Percentiles rank a stretch among this genome's conserved stretches.
phyloP scores from a whole-genome alignment of 2,329 filamentous ascomycete genomes.

The Trichoderma citrinoviride region DNA sequence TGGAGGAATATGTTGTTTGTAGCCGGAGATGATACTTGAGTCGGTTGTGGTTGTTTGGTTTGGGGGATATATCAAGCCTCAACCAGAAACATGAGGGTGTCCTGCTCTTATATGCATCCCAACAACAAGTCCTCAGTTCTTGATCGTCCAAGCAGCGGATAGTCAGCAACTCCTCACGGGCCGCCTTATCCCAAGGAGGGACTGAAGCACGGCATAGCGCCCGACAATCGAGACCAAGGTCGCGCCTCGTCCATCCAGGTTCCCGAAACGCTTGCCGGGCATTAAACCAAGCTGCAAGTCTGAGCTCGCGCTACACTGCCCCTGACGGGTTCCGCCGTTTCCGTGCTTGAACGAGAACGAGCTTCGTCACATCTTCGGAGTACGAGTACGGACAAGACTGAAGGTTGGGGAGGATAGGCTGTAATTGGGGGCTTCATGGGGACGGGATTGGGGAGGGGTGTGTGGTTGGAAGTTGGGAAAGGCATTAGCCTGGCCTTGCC shows the following conservation, averaged over 20 bases:
- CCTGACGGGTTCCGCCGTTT: not conserved
- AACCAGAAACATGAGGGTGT: constrained; percentile 5
- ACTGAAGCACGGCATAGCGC: not conserved
- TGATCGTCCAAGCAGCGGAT: not conserved
- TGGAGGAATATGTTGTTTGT: not conserved
- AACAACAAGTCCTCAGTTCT: not conserved
- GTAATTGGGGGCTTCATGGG: not conserved
- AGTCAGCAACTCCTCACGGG: not conserved
- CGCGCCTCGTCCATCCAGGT: not conserved
- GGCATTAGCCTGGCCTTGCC: not conserved
- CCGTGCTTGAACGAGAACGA: not conserved
- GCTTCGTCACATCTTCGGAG: not conserved
- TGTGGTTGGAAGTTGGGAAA: not conserved
- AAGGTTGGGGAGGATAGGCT: not conserved
- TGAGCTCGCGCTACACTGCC: not conserved
- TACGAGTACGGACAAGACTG: too few species aligned
- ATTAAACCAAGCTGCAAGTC: not conserved
- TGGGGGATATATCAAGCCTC: constrained; percentile 4
- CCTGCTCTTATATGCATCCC: constrained; percentile 11
- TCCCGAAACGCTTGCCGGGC: constrained; percentile 4
- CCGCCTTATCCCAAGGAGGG: not conserved
- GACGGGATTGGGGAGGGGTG: not conserved
- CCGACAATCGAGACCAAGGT: not conserved
- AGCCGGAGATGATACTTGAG: constrained; percentile 4
- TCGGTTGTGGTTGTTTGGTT: not conserved